A percentile compares a stretch with the other conserved stretches of the same genome.
Conservation (phyloP, 768 basidiomycete species). For the Podaxis sp. region DNA sequence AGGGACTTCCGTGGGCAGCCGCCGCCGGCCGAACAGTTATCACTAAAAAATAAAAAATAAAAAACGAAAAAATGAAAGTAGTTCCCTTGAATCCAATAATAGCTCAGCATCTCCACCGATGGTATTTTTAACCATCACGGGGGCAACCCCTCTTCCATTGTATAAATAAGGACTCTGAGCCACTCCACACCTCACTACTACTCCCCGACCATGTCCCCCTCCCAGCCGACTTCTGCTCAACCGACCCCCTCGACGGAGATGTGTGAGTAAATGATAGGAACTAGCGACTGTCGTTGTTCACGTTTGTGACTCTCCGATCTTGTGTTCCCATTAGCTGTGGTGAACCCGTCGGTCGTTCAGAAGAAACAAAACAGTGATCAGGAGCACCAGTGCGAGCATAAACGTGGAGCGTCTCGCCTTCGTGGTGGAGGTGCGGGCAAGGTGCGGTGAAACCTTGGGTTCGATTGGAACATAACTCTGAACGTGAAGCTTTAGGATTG, state of each 20-base stretch:
- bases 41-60: no score
- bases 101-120: no score
- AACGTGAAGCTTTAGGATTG: background rate
- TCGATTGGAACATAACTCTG: background rate
- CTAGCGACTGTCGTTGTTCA: no score
- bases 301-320: no score
- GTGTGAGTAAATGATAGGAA: background rate
- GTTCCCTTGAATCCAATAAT: no score
- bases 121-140: no score
- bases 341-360: background rate
- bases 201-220: background rate
- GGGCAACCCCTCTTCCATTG: background rate
- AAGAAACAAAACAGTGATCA: background rate
- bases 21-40: no score
- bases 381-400: background rate
- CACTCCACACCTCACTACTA: background rate
- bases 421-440: background rate
- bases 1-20: no score
- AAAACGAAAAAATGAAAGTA: no score
- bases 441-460: background rate
- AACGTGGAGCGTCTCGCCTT: background rate
- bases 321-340: background rate
- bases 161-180: background rate
- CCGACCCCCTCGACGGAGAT: background rate
- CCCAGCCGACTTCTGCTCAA: background rate